These are phyloP conservation scores for Glebionis coronaria DNA, from an alignment of 129 eudicot genomes.

Conservation along the genomic window DNA sequence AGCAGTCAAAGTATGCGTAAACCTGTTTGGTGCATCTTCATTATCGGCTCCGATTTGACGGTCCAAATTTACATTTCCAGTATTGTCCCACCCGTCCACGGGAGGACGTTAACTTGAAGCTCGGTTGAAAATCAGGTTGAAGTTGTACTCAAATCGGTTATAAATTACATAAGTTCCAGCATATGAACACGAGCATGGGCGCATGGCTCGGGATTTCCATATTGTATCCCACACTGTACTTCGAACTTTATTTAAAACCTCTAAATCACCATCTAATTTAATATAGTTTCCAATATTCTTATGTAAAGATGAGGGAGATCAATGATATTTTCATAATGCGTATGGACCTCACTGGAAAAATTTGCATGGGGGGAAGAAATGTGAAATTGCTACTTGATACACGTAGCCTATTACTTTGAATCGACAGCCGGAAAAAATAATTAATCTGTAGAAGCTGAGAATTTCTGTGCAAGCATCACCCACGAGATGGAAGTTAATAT, in stretches of 20 bases:
- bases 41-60: too few relatives aligned
- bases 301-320: slow-evolving; percentile 65
- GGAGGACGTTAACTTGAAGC: slow-evolving; percentile 43
- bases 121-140: slow-evolving; percentile 38
- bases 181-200: slow-evolving; percentile 73
- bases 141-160: slow-evolving; percentile 43
- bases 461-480: slow-evolving; percentile 38
- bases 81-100: slow-evolving; percentile 73
- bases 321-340: slow-evolving; percentile 28
- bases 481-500: slow-evolving; percentile 34
- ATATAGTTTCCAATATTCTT: slow-evolving; percentile 60
- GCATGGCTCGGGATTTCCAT: slow-evolving; percentile 68
- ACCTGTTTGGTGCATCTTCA: too few relatives aligned
- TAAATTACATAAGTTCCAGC: slow-evolving; percentile 80
- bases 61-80: too few relatives aligned
- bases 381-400: slow-evolving; percentile 44
- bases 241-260: too few relatives aligned
- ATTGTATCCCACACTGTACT: too few relatives aligned
- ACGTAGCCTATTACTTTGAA: slow-evolving; percentile 51
- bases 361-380: slow-evolving; percentile 38
- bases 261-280: slow-evolving; percentile 61
- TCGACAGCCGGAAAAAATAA: slow-evolving; percentile 71
- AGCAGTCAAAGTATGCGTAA: too few relatives aligned
- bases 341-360: slow-evolving; percentile 21
- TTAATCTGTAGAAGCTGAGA: slow-evolving; percentile 68